phyloP scores from a whole-genome alignment of 106 monocot species.

The Acanthochlamys bracteata region DNA sequence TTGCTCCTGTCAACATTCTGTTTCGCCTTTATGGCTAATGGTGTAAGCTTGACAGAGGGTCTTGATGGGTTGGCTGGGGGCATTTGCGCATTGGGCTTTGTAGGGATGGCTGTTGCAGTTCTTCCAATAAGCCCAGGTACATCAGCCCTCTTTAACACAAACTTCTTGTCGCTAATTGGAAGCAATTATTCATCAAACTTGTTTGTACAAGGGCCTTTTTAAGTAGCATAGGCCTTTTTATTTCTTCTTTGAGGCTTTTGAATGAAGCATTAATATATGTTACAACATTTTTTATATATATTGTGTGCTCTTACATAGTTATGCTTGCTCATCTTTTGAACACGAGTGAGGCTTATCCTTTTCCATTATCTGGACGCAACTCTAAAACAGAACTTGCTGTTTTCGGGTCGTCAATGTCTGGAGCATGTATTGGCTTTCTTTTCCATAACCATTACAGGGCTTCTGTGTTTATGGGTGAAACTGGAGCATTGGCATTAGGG shows the following conservation, averaged over 20 bases:
- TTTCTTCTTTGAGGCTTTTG: too few species aligned
- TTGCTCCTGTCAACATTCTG: constrained; percentile 47
- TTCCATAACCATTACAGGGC: constrained; percentile 77
- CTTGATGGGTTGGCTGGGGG: constrained; percentile 84
- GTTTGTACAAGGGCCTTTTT: too few species aligned
- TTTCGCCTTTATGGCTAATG: constrained; percentile 67
- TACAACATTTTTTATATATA: too few species aligned
- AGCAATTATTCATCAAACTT: too few species aligned
- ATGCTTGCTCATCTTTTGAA: too few species aligned
- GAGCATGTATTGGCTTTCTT: constrained; percentile 83
- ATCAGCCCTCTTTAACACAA: neutral
- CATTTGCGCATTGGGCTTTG: constrained; percentile 48
- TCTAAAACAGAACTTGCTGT: constrained; percentile 54
- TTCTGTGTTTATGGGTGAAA: constrained; percentile 74
- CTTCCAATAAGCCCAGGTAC: constrained; percentile 66
- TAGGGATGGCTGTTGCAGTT: constrained; percentile 65
- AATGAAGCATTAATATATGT: too few species aligned
- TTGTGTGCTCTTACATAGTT: too few species aligned
- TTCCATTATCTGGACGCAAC: too few species aligned
- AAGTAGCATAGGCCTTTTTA: too few species aligned
- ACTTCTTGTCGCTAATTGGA: neutral
- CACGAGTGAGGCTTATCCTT: too few species aligned
- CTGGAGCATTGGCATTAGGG: constrained; percentile 77
- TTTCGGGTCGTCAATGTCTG: constrained; percentile 93
- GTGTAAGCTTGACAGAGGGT: constrained; percentile 61